Conservation (phyloP, 441 rosid species). For the Rhodomyrtus psidioides region DNA sequence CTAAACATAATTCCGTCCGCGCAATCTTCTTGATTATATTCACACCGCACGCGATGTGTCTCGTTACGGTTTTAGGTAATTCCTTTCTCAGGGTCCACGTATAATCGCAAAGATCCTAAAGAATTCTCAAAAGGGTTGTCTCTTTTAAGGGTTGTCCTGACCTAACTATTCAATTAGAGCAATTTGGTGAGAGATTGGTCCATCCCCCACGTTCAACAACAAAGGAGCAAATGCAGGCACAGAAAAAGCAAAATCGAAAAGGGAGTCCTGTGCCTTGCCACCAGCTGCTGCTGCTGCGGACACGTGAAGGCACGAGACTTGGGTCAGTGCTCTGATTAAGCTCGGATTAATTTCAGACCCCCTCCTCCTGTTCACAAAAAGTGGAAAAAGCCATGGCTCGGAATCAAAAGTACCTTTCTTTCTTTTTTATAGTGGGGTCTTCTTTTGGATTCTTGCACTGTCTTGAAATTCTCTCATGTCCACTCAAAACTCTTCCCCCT, state of each 20-base stretch:
- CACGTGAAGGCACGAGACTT: conserved; percentile 32
- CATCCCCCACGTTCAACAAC: not conserved
- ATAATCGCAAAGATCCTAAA: not conserved
- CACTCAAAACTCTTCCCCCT: not conserved
- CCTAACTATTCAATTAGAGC: not conserved
- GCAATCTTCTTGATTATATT: not conserved
- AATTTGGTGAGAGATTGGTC: not conserved
- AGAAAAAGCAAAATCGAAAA: not conserved
- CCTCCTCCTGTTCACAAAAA: not conserved
- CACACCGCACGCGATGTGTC: not conserved
- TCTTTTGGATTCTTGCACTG: conserved; percentile 25
- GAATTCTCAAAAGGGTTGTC: not conserved
- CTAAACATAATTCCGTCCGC: not conserved
- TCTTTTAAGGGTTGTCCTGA: not conserved
- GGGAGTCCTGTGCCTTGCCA: not conserved
- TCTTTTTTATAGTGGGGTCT: not conserved
- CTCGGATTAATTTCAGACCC: conserved; percentile 1
- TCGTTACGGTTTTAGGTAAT: not conserved
- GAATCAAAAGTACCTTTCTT: not conserved
- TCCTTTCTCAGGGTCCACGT: not conserved
- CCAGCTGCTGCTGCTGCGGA: conserved; percentile 12
- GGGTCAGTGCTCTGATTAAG: conserved; percentile 12
- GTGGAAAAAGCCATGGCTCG: not conserved
- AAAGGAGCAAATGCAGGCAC: not conserved
- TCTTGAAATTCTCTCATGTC: conserved; percentile 10